phyloP scores from a whole-genome alignment of 2,329 filamentous ascomycete species.

The Exophiala xenobiotica region DNA sequence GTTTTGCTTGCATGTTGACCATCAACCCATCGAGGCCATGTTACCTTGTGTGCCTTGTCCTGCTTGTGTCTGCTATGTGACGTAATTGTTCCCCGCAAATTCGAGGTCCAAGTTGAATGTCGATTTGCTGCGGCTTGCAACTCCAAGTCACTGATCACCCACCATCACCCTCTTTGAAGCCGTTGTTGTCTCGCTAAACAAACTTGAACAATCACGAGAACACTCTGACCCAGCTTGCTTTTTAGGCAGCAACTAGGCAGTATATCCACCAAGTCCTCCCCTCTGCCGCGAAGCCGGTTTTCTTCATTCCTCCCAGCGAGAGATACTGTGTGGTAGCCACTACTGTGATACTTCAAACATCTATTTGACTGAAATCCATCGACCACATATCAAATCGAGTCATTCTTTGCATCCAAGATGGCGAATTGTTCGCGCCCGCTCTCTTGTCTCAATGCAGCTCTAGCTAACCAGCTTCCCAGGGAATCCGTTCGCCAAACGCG shows the following conservation, averaged over 20 bases:
- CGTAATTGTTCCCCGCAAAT: slow-evolving; percentile 9
- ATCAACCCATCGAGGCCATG: too few relatives aligned
- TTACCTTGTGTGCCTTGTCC: too few relatives aligned
- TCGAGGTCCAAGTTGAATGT: background rate
- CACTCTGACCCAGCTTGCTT: background rate
- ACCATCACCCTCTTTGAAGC: background rate
- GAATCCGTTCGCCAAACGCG: slow-evolving; percentile 74
- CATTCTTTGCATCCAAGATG: slow-evolving; percentile 17
- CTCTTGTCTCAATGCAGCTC: background rate
- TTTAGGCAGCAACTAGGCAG: background rate
- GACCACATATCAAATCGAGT: too few relatives aligned
- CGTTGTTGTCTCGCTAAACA: background rate
- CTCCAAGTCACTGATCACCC: too few relatives aligned
- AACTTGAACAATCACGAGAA: slow-evolving; percentile 6
- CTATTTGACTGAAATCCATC: too few relatives aligned
- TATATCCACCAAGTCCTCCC: background rate
- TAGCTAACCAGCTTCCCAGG: slow-evolving; percentile 45
- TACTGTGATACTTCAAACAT: too few relatives aligned
- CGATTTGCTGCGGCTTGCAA: background rate
- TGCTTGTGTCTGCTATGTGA: slow-evolving; percentile 2
- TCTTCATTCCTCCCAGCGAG: background rate
- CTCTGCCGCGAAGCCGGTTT: background rate
- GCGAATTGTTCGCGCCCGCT: slow-evolving; percentile 18
- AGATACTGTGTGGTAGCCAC: too few relatives aligned
- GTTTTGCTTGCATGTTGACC: background rate